Evolutionary conservation across 2,329 filamentous ascomycete genomes (phyloP), one percentile per base, ranked within the genome.

Genomic region (Fonsecaea nubica): DNA sequence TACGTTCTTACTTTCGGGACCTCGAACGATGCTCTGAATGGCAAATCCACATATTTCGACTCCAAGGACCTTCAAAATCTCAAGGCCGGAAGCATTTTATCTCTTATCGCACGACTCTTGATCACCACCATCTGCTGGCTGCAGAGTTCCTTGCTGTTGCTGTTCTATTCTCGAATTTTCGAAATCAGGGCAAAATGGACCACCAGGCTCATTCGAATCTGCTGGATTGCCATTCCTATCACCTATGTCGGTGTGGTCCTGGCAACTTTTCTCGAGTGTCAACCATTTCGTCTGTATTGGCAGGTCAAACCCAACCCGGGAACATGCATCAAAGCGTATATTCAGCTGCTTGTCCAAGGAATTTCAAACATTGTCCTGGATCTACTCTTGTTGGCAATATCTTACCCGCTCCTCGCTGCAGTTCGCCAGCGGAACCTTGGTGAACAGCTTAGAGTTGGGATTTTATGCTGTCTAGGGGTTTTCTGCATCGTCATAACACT

Each of bases 271-370:
- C 71, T 71, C 64, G 78, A 79, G 70, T 80, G 78, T 66, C 67
- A 79, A 12, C 84, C 85, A 2, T 82, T 86, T 70, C 71, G 77
- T 56, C 81, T 85, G 61, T 86, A 87, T 74, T 87, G 84, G 84
- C 84, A 86, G 72, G 82, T 87, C 60, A 71, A 81, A 0, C 85
- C 77, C 54, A 71, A 74, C 62, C 76, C 78, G 58, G 78, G 77
- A 73, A 74, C n/a, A 71, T 79, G 77, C 67, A 69, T 72, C 38
- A 64, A 73, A 63, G 76, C 76, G 15, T 74, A 76, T 30, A 30
- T 76, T 8, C 77, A 80, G 56, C 71, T 79, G 4, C 65, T 78
- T 30, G 70, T 74, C 6, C 74, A 79, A 21, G 76, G 75, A 15
- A 69, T 76, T 13, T 71, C 75, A 56, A 79, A 79, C 66, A 75